Conservation (phyloP, 352 stramenopile species). For the Blastocystis sp. region DNA sequence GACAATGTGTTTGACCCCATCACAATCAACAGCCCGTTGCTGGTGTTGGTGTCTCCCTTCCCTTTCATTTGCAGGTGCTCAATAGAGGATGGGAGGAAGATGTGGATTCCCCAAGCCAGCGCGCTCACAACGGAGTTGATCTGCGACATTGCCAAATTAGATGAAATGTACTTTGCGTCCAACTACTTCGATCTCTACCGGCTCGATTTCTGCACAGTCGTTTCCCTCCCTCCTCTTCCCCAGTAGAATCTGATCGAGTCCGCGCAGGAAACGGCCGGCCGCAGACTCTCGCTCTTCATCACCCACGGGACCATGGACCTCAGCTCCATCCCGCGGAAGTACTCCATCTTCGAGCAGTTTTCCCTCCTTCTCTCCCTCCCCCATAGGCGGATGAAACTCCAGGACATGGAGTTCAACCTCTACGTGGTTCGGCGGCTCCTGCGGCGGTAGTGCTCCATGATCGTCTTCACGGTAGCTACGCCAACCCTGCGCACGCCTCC, state of each 20-base stretch:
- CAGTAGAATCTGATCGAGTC: slow-evolving; percentile 63
- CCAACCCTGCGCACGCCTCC: background rate
- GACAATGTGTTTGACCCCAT: slow-evolving; percentile 26
- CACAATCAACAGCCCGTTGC: slow-evolving; percentile 14
- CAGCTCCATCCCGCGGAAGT: slow-evolving; percentile 38
- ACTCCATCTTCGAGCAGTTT: slow-evolving; percentile 42
- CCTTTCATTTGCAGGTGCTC: slow-evolving; percentile 1
- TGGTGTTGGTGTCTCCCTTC: background rate
- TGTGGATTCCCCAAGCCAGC: background rate
- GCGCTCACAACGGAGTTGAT: background rate
- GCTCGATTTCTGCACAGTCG: slow-evolving; percentile 56
- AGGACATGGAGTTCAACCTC: slow-evolving; percentile 38
- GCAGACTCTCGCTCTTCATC: slow-evolving; percentile 43
- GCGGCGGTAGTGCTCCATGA: slow-evolving; percentile 3
- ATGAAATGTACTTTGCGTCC: slow-evolving; percentile 33
- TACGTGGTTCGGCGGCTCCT: slow-evolving; percentile 22
- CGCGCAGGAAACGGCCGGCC: slow-evolving; percentile 42
- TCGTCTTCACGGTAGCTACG: slow-evolving; percentile 7
- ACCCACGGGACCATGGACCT: background rate
- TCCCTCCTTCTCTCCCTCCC: background rate
- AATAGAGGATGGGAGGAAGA: background rate
- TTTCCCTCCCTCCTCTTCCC: background rate
- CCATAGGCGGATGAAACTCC: slow-evolving; percentile 3
- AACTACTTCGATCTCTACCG: slow-evolving; percentile 33
- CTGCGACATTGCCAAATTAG: slow-evolving; percentile 45